A percentile compares a stretch with the other conserved stretches of the same genome.
These are phyloP conservation scores for Botrytis porri DNA, from an alignment of 2,329 filamentous ascomycete species.

Conservation along the genomic window DNA sequence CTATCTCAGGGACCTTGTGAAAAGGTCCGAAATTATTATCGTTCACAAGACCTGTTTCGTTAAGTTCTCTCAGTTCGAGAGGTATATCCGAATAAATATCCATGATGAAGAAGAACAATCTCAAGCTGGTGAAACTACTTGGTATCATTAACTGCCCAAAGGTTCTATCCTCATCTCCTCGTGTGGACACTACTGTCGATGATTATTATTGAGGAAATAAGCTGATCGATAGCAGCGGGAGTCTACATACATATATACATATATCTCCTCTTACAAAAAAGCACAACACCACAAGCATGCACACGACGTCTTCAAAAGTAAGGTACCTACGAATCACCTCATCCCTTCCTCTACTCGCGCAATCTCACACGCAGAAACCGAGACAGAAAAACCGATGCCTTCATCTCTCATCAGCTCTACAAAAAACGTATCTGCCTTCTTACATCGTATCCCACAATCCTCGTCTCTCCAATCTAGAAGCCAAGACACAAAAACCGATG, in stretches of 20 bases:
- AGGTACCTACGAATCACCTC: background rate
- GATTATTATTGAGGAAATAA: background rate
- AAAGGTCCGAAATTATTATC: constrained; percentile 17
- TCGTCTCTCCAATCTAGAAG: no score
- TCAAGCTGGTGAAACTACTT: background rate
- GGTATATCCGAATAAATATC: background rate
- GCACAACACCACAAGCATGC: background rate
- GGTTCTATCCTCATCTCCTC: background rate
- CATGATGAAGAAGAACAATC: background rate
- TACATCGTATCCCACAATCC: background rate
- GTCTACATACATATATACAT: background rate
- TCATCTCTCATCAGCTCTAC: background rate
- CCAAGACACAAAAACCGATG: background rate
- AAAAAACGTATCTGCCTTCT: background rate
- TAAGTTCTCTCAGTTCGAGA: background rate
- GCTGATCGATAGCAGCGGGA: background rate
- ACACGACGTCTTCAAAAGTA: background rate
- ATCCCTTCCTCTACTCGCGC: background rate
- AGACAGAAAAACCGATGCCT: background rate
- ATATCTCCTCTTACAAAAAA: background rate
- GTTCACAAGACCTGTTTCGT: background rate
- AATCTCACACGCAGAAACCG: background rate
- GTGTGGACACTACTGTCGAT: background rate
- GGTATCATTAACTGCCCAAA: background rate
- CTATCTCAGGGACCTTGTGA: background rate